phyloP scores from a whole-genome alignment of 495 filamentous ascomycete genomes.

The Clavariopsis aquatica region DNA sequence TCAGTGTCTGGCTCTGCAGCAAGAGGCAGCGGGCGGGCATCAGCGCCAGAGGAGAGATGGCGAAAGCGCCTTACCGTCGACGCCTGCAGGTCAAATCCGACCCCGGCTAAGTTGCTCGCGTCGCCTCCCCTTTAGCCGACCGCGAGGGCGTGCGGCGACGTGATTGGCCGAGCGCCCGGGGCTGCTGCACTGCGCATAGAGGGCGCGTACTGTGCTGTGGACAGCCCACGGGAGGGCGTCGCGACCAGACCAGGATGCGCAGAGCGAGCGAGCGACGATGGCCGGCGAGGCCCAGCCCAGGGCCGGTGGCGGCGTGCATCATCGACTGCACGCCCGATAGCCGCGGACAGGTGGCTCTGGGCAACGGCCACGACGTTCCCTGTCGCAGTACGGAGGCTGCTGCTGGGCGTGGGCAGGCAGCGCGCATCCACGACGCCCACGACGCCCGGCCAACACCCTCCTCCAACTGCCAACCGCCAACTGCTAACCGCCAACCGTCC shows the following conservation, averaged over 20 bases:
- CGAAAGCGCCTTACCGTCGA: neutral
- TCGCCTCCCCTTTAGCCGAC: neutral
- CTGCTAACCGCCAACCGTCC: too few relatives aligned
- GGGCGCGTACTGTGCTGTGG: neutral
- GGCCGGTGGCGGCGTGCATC: neutral
- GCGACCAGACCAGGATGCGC: neutral
- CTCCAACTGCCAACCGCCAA: too few relatives aligned
- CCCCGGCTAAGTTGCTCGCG: too few relatives aligned
- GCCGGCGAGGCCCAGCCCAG: too few relatives aligned
- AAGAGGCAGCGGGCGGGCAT: neutral
- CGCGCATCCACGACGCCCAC: too few relatives aligned
- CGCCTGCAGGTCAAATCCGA: neutral
- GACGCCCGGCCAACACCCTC: too few relatives aligned
- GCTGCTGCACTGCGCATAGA: neutral
- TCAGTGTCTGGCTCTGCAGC: too few relatives aligned
- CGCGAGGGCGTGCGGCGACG: constrained; percentile 12
- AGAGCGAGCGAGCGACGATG: constrained; percentile 1
- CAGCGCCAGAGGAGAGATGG: too few relatives aligned
- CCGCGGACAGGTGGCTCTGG: neutral
- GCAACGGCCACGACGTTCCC: neutral
- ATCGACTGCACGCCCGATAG: neutral
- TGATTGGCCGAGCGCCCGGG: neutral
- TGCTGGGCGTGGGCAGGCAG: too few relatives aligned
- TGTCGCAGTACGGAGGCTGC: neutral
- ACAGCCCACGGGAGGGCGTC: too few relatives aligned